Conservation (phyloP, 257 asterid genomes). For the Phtheirospermum japonicum region DNA sequence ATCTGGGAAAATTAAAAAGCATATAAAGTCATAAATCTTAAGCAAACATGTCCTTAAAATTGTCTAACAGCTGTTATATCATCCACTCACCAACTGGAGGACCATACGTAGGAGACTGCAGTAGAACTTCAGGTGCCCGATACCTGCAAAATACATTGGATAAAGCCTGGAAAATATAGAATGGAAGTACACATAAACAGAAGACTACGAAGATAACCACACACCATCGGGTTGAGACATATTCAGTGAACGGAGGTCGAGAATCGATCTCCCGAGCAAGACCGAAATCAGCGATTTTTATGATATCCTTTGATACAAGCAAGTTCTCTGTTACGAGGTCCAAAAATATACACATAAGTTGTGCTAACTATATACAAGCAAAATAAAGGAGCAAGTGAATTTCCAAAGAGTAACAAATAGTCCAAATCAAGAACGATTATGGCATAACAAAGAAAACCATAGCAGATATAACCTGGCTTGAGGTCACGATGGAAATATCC, state of each 20-base stretch:
- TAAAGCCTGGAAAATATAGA: not conserved
- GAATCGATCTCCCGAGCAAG: slow-evolving; percentile 95
- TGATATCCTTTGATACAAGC: slow-evolving; percentile 74
- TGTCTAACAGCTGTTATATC: slow-evolving; percentile 9
- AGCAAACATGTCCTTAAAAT: not conserved
- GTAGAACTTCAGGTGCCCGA: slow-evolving; percentile 97
- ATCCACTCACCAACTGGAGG: slow-evolving; percentile 82
- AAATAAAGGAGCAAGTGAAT: not conserved
- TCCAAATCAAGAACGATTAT: slow-evolving; percentile 11
- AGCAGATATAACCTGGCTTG: slow-evolving; percentile 69
- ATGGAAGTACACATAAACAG: slow-evolving; percentile 7
- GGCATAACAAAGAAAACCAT: slow-evolving; percentile 10
- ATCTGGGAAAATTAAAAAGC: slow-evolving; percentile 39
- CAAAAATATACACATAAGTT: not conserved
- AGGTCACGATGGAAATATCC: slow-evolving; percentile 99
- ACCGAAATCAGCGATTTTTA: slow-evolving; percentile 94
- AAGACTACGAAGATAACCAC: slow-evolving; percentile 29
- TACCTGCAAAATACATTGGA: slow-evolving; percentile 57
- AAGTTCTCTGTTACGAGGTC: slow-evolving; percentile 59
- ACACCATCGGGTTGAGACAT: slow-evolving; percentile 96
- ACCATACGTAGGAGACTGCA: slow-evolving; percentile 78
- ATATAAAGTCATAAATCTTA: not conserved
- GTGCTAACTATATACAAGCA: not conserved
- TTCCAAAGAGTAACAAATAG: not conserved
- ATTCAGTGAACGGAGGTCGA: slow-evolving; percentile 88